phyloP scores from a whole-genome alignment of 371 early-diverging fungal species.

The Paraphysoderma sedebokerense region DNA sequence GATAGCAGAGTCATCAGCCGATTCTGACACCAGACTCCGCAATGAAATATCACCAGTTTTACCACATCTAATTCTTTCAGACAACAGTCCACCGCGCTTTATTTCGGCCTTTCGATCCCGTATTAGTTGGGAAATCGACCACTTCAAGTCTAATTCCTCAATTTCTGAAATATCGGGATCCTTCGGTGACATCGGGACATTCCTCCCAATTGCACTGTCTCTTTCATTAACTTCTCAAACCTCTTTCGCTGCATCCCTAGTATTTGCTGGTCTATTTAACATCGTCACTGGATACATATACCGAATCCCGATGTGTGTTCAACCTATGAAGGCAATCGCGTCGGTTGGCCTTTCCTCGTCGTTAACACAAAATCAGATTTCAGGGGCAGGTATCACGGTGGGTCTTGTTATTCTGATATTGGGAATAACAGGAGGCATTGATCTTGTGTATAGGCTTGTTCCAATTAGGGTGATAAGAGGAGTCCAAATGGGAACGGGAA shows the following conservation, averaged over 20 bases:
- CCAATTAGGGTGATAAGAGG: slow-evolving; percentile 67
- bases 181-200: slow-evolving; percentile 70
- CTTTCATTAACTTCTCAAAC: slow-evolving; percentile 53
- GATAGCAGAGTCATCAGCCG: too few species aligned
- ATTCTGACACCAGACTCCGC: too few species aligned
- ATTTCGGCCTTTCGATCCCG: too few species aligned
- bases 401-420: slow-evolving; percentile 44
- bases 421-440: slow-evolving; percentile 50
- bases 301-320: slow-evolving; percentile 69
- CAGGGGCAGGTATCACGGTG: slow-evolving; percentile 37
- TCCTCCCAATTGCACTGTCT: slow-evolving; percentile 73
- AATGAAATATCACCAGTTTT: too few species aligned
- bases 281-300: slow-evolving; percentile 57
- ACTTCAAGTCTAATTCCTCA: too few species aligned
- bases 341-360: background rate
- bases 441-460: slow-evolving; percentile 45
- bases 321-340: slow-evolving; percentile 58
- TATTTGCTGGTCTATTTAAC: slow-evolving; percentile 80
- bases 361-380: background rate
- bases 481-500: slow-evolving; percentile 72
- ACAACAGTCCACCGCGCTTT: too few species aligned
- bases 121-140: too few species aligned
- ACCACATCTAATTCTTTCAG: too few species aligned
- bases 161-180: slow-evolving; percentile 54
- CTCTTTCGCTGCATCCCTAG: slow-evolving; percentile 56